Evolutionary conservation across 352 stramenopile genomes (phyloP).

Genomic region (Aphanomyces invadans): DNA sequence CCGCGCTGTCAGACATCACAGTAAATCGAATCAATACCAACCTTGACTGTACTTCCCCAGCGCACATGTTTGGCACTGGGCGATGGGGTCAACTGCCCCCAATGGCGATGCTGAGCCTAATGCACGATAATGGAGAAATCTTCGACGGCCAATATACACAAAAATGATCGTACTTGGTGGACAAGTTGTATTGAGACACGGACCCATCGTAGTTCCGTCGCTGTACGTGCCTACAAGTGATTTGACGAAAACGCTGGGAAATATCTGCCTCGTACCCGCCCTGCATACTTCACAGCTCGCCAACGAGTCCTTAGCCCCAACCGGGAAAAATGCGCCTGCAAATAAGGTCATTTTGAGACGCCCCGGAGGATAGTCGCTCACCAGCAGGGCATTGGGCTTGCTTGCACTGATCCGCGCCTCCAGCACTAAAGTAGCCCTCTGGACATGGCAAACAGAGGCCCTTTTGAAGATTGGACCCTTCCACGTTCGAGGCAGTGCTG

Average conservation of each 20-base stretch:
- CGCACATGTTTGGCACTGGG: conserved; percentile 34
- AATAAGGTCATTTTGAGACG: background rate
- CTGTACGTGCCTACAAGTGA: conserved; percentile 1
- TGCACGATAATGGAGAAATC: background rate
- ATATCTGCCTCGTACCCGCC: background rate
- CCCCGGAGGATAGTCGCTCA: too few relatives aligned
- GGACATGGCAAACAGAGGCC: conserved; percentile 38
- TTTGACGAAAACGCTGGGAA: background rate
- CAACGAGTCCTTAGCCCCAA: conserved; percentile 21
- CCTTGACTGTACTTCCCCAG: conserved; percentile 35
- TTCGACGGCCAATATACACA: background rate
- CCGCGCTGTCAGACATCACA: background rate
- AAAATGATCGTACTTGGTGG: conserved; percentile 25
- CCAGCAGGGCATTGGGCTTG: conserved; percentile 35
- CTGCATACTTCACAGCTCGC: conserved; percentile 10
- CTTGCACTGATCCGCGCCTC: conserved; percentile 36
- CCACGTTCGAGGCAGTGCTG: conserved; percentile 23
- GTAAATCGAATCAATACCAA: background rate
- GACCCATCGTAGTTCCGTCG: background rate
- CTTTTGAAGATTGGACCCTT: conserved; percentile 31
- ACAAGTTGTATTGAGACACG: conserved; percentile 18
- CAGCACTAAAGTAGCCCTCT: conserved; percentile 35
- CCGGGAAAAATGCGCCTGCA: conserved; percentile 6
- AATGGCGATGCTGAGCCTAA: conserved; percentile 16
- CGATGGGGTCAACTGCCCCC: conserved; percentile 27